Evolutionary conservation across 768 basidiomycete genomes (phyloP).

Genomic region (Roridomyces roridus): DNA sequence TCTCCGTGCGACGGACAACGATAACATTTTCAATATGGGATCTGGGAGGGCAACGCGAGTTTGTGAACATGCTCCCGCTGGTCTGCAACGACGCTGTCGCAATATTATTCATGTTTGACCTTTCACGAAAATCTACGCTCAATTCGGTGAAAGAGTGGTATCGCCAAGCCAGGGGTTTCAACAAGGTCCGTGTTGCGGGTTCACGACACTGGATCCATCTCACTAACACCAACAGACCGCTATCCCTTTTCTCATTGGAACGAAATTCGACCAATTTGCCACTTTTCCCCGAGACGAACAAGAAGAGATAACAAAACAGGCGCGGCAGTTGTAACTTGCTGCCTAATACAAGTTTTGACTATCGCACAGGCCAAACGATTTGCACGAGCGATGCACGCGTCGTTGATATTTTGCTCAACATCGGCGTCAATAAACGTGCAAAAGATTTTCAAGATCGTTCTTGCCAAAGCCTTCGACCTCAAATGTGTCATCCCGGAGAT

Average conservation of each 20-base stretch:
- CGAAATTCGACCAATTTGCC: slow-evolving; percentile 97
- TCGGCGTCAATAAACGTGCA: slow-evolving; percentile 99
- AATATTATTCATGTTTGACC: slow-evolving; percentile 99
- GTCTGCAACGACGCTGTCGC: slow-evolving; percentile 99
- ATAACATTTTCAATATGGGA: slow-evolving; percentile 99
- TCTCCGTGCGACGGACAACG: slow-evolving; percentile 95
- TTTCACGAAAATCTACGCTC: slow-evolving; percentile 94
- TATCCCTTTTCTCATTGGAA: slow-evolving; percentile 97
- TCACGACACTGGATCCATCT: background rate
- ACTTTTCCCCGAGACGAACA: slow-evolving; percentile 97
- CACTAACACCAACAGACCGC: slow-evolving; percentile 69
- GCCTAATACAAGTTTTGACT: background rate
- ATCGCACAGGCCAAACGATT: slow-evolving; percentile 87
- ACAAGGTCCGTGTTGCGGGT: slow-evolving; percentile 71
- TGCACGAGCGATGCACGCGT: slow-evolving; percentile 98
- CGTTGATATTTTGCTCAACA: slow-evolving; percentile 99
- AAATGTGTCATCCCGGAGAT: slow-evolving; percentile 99
- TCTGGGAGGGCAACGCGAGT: slow-evolving; percentile 95
- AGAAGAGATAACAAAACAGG: slow-evolving; percentile 99
- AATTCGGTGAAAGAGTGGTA: slow-evolving; percentile 99
- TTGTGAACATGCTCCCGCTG: slow-evolving; percentile 98
- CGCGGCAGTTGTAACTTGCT: slow-evolving; percentile 37
- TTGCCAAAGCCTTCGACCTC: slow-evolving; percentile 96
- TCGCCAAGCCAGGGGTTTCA: slow-evolving; percentile 97
- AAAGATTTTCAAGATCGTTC: slow-evolving; percentile 98